These are phyloP conservation scores for Basidiobolus meristosporus DNA, from an alignment of 371 early-diverging fungal genomes.

Conservation along the genomic window DNA sequence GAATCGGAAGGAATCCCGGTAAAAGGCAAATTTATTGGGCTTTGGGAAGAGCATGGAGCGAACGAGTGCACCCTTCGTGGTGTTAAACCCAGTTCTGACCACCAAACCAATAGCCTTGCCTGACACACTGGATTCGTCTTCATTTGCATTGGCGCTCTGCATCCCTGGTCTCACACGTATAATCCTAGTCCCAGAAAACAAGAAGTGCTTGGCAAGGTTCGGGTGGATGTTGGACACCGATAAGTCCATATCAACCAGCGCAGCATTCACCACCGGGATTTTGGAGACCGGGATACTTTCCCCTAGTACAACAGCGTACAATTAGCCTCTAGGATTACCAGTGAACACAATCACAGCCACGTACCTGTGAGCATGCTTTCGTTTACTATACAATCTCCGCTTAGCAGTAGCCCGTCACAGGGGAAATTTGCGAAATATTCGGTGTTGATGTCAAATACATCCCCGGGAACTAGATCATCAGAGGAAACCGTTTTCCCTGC, in stretches of 20 bases:
- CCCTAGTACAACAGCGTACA: background rate
- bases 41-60: constrained; percentile 91
- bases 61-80: constrained; percentile 89
- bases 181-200: constrained; percentile 83
- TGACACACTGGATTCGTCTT: constrained; percentile 5
- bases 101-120: constrained; percentile 54
- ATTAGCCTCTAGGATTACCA: background rate
- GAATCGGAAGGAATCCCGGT: constrained; percentile 87
- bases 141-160: constrained; percentile 12
- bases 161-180: constrained; percentile 53
- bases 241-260: constrained; percentile 50
- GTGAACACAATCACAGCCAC: constrained; percentile 10
- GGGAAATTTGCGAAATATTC: constrained; percentile 48
- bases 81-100: constrained; percentile 90
- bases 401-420: constrained; percentile 89
- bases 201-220: constrained; percentile 55
- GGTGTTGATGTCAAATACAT: constrained; percentile 68
- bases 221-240: constrained; percentile 41
- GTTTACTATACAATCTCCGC: constrained; percentile 94
- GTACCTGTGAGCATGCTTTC: constrained; percentile 99
- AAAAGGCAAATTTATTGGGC: constrained; percentile 86
- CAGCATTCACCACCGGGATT: constrained; percentile 41
- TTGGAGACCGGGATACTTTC: constrained; percentile 62
- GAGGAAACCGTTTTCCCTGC: constrained; percentile 40
- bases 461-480: constrained; percentile 88